These are phyloP conservation scores for Vaccinium macrocarpon DNA, from an alignment of 148 eudicot species.

Conservation along the genomic window DNA sequence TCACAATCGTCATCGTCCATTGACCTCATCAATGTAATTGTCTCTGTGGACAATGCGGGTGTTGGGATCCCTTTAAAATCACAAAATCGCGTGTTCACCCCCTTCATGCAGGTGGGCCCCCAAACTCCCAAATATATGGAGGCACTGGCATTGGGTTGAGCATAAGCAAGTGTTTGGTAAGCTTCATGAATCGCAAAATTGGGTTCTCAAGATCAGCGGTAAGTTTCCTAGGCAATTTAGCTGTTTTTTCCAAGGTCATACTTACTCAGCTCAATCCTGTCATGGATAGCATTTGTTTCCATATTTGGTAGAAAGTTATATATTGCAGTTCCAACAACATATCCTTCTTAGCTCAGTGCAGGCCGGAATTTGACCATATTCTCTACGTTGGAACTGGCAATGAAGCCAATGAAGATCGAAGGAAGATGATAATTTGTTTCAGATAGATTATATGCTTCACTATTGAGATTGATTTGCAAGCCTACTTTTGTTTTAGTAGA, in stretches of 20 bases:
- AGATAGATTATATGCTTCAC: neutral
- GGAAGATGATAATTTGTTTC: neutral
- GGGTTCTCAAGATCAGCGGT: slow-evolving; percentile 47
- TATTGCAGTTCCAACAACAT: too few relatives aligned
- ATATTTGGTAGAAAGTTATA: too few relatives aligned
- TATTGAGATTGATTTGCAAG: neutral
- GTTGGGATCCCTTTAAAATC: slow-evolving; percentile 78
- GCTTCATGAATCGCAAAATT: slow-evolving; percentile 82
- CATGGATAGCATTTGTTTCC: too few relatives aligned
- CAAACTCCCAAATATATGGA: slow-evolving; percentile 60
- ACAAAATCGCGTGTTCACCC: slow-evolving; percentile 76
- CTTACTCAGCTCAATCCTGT: too few relatives aligned
- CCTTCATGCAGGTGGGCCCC: slow-evolving; percentile 93
- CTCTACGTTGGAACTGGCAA: neutral
- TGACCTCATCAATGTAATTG: slow-evolving; percentile 53
- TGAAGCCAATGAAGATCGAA: neutral
- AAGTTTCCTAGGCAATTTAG: too few relatives aligned
- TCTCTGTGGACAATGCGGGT: slow-evolving; percentile 93
- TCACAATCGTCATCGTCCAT: slow-evolving; percentile 13
- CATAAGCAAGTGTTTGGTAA: slow-evolving; percentile 76
- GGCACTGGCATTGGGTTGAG: slow-evolving; percentile 54
- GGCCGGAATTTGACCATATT: neutral
- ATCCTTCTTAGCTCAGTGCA: too few relatives aligned
- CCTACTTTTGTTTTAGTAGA: too few relatives aligned
- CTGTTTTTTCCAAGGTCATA: too few relatives aligned